phyloP scores from a whole-genome alignment of 2,329 filamentous ascomycete species.

The Penicillium sp. region DNA sequence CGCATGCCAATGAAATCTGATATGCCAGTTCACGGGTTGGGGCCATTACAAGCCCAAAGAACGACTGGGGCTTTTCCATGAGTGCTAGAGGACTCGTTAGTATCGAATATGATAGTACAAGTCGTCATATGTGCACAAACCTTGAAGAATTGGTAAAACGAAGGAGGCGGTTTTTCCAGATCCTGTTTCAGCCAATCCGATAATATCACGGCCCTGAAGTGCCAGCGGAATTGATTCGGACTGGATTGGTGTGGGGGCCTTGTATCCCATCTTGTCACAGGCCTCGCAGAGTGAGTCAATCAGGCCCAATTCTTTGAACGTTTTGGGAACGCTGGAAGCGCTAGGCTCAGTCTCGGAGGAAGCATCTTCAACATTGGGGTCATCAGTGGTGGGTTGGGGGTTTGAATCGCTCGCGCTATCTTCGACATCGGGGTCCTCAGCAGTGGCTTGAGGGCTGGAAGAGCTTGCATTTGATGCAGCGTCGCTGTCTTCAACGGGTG shows the following conservation, averaged over 20 bases:
- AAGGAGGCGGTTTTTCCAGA: slow-evolving; percentile 96
- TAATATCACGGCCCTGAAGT: slow-evolving; percentile 77
- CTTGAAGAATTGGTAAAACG: slow-evolving; percentile 74
- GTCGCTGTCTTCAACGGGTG: slow-evolving; percentile 19
- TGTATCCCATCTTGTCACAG: slow-evolving; percentile 78
- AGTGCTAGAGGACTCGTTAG: slow-evolving; percentile 51
- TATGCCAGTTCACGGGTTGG: slow-evolving; percentile 91
- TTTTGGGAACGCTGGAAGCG: slow-evolving; percentile 34
- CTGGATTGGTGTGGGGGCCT: slow-evolving; percentile 84
- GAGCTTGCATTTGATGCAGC: slow-evolving; percentile 20
- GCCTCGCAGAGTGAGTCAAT: slow-evolving; percentile 87
- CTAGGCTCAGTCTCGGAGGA: slow-evolving; percentile 4
- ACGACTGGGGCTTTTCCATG: slow-evolving; percentile 78
- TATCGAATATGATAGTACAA: background rate
- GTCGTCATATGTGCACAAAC: background rate
- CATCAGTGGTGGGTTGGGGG: slow-evolving; percentile 7
- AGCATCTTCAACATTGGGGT: slow-evolving; percentile 5
- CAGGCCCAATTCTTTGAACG: slow-evolving; percentile 63
- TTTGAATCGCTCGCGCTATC: background rate
- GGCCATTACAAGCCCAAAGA: slow-evolving; percentile 87
- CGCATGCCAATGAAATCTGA: slow-evolving; percentile 85
- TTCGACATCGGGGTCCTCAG: slow-evolving; percentile 11
- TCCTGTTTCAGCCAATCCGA: slow-evolving; percentile 92
- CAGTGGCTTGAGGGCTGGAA: slow-evolving; percentile 16
- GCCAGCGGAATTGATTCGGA: slow-evolving; percentile 78